Evolutionary conservation across 2,329 filamentous ascomycete species (phyloP), one percentile per base, ranked within the genome.

Genomic region (Penicillium sp.): DNA sequence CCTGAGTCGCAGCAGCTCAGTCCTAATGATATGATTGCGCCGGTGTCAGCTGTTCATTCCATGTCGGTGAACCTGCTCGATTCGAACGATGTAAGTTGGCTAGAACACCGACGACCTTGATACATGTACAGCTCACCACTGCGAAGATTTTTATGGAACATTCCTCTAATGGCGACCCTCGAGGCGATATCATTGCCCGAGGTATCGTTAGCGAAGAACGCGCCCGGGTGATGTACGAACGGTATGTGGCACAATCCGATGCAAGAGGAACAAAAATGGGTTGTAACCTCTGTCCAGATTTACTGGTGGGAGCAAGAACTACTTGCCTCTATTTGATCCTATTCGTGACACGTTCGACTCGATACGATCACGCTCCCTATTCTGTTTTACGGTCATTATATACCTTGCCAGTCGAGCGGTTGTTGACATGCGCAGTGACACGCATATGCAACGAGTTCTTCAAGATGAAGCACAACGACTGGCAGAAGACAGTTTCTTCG

Each of bases 261-360:
- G 11, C 11, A 11, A 11, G 7, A 11, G 21, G 7, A 7, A 11
- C 11, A n/a, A n/a, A n/a, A n/a, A 7, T 23, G 7, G 7, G 21
- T 7, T 23, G 7, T 23, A 6, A 7, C 25, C 1, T 13, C 10
- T 9, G 10, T 31, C 4, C 14, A 64, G 61, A 13, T 64, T 64
- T 20, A 52, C 58, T 10, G 51, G 46, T 2, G 60, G 61, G 14
- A 64, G 60, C 16, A 63, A 63, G 19, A 64, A 64, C 29, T 64
- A 56, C 5, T 40, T 64, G 2, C 54, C 56, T 10, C 45, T 64
- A 3, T 64, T 64, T 23, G 62, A 64, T 28, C 62, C 62, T 1
- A 62, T 64, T 18, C 54, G 62, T 17, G 62, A 64, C 21, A 64
- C 62, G 4, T 64, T 62, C 18, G 62, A 64, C 36, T 64, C 62